Percentiles rank a stretch among this genome's conserved stretches.
Evolutionary conservation across 306 rosid species (phyloP).

Genomic region (Morella rubra): DNA sequence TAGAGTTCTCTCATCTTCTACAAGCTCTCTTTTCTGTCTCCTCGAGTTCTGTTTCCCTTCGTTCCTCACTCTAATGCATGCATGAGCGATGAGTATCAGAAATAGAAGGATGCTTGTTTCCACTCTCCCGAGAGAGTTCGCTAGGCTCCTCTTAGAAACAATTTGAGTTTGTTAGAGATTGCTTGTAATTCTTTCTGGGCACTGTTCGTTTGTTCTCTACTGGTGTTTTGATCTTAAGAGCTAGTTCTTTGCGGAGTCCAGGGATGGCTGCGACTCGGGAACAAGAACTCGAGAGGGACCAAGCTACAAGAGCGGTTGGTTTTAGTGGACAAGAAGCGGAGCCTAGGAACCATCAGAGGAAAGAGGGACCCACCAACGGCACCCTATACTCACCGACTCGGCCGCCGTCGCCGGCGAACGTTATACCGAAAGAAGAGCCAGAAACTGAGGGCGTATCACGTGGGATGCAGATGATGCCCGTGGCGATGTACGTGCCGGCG

Average conservation of each 20-base stretch:
- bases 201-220: no score
- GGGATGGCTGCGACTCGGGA: conserved; percentile 30
- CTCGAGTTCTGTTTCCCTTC: not conserved
- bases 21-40: no score
- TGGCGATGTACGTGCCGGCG: conserved; percentile 30
- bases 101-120: no score
- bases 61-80: not conserved
- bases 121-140: not conserved
- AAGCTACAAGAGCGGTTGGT: conserved; percentile 21
- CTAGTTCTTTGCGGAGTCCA: not conserved
- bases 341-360: not conserved
- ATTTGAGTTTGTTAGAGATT: not conserved
- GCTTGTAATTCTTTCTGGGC: not conserved
- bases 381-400: not conserved
- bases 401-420: conserved; percentile 11
- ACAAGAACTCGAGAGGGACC: conserved; percentile 21
- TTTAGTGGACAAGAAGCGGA: conserved; percentile 12
- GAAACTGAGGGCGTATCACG: conserved; percentile 23
- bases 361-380: not conserved
- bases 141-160: not conserved
- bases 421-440: conserved; percentile 50
- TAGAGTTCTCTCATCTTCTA: not conserved
- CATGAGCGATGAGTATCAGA: no score
- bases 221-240: not conserved
- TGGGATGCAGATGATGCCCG: conserved; percentile 7